phyloP scores from a whole-genome alignment of 2,329 filamentous ascomycete species.

The Xylaria sp. region DNA sequence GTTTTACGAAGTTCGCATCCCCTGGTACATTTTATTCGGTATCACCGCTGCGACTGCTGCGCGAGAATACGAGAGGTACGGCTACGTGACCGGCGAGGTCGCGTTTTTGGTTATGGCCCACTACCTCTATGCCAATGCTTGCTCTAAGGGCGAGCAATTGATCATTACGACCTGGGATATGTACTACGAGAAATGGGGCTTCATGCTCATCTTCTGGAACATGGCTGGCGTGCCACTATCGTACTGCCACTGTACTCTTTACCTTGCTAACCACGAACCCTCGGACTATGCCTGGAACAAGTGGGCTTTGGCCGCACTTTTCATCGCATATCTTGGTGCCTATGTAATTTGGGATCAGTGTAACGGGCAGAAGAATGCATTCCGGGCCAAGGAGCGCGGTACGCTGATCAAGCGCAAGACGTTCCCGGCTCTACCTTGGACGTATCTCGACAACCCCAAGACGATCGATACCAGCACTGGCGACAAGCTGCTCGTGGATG shows the following conservation, averaged over 20 bases:
- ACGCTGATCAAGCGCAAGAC: constrained; percentile 76
- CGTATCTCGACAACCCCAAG: constrained; percentile 82
- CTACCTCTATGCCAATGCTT: constrained; percentile 92
- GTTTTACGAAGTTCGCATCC: constrained; percentile 94
- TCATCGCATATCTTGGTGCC: constrained; percentile 77
- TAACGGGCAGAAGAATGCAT: constrained; percentile 94
- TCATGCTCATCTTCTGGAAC: constrained; percentile 99
- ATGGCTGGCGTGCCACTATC: constrained; percentile 88
- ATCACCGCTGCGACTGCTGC: constrained; percentile 80
- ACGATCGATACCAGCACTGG: constrained; percentile 78
- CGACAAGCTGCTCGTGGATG: constrained; percentile 82
- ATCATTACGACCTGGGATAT: constrained; percentile 95
- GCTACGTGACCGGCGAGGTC: constrained; percentile 88
- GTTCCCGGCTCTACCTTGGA: constrained; percentile 93
- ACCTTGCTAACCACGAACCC: constrained; percentile 85
- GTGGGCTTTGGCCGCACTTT: constrained; percentile 73
- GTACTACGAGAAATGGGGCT: constrained; percentile 97
- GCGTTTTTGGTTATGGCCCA: constrained; percentile 88
- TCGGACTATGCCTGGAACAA: constrained; percentile 81
- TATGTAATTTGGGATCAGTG: constrained; percentile 95
- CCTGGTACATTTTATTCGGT: constrained; percentile 90
- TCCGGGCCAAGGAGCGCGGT: constrained; percentile 82
- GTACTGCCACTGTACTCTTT: constrained; percentile 94
- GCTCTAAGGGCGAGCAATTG: constrained; percentile 90
- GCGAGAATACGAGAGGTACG: constrained; percentile 85